A percentile compares a stretch with the other conserved stretches of the same genome.
phyloP scores from a whole-genome alignment of 2,329 filamentous ascomycete species.

The Fusarium domesticum region DNA sequence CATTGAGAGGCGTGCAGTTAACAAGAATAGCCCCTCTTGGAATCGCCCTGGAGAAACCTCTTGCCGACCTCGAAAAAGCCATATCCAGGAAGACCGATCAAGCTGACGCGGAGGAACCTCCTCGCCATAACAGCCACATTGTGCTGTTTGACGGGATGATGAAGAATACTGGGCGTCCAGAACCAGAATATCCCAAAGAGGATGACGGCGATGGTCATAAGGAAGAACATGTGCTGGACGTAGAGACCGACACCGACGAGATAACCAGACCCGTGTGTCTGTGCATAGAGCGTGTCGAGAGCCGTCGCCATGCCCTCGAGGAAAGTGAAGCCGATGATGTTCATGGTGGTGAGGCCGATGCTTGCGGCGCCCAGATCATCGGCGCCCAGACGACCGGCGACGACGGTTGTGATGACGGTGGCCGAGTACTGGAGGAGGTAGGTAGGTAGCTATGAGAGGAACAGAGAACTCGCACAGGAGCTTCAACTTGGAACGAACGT shows the following conservation, averaged over 20 bases:
- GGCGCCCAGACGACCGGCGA: conserved; percentile 52
- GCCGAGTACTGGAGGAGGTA: conserved; percentile 56
- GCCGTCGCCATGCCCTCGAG: conserved; percentile 31
- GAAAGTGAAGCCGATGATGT: conserved; percentile 52
- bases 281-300: conserved; percentile 28
- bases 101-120: conserved; percentile 45
- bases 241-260: conserved; percentile 49
- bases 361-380: conserved; percentile 52
- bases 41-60: conserved; percentile 53
- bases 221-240: conserved; percentile 51
- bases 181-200: conserved; percentile 51
- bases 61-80: conserved; percentile 53
- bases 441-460: conserved; percentile 50
- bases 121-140: conserved; percentile 48
- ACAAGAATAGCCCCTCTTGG: conserved; percentile 47
- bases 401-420: conserved; percentile 50
- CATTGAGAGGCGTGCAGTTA: conserved; percentile 47
- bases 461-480: conserved; percentile 33
- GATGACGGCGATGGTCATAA: conserved; percentile 47
- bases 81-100: conserved; percentile 51
- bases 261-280: conserved; percentile 38
- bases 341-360: conserved; percentile 51
- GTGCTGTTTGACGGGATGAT: conserved; percentile 45
- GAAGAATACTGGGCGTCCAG: conserved; percentile 46
- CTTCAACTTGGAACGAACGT: conserved; percentile 9